Base-by-base conservation (phyloP, 495 filamentous ascomycete species). In the Tuber microsphaerosporum region DNA sequence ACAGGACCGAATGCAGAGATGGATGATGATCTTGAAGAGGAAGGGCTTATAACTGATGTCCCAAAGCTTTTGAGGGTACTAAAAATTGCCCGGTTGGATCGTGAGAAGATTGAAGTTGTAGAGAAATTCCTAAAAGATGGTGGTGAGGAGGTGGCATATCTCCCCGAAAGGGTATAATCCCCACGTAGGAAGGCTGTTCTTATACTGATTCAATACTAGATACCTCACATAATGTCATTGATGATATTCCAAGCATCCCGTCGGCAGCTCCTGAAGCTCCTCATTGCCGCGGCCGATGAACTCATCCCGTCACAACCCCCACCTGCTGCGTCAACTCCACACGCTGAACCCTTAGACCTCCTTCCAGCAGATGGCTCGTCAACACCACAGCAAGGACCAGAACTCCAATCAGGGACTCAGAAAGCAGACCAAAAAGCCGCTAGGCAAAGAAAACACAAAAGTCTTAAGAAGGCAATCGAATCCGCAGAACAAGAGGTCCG, bases 161-260 rank as follows among this genome's bases (percentile, higher is more conserved):
- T 99, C 44, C 86, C 90, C 43, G 88, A 92, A 19, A 87, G 88
- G 82, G 88, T 90, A 65, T 65, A 34, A 65, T 65, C 34, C 56
- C 56, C 34, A 7, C 34, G 56, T 19, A 26, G 31, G 26, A 65
- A 34, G 26, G 56, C 34, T n/a, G 26, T 65, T 34, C 3, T 34
- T 65, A 16, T 61, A 65, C 56, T 65, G 56, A 65, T 34, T 34
- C 5, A 44, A 44, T 44, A 31, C 76, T 45, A 86, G 85, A 94
- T 98, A 85, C 91, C 92, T 39, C 88, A 91, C 34, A 92, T 98
- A 79, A 94, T 97, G 92, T 82, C 88, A 2, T 84, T 90, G 75
- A 93, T 98, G 84, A 87, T 98, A 65, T 98, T 97, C 83, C 94
- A 98, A 84, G 88, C 90, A 31, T 97, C 94, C 0, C 89, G 94